Evolutionary conservation across 768 basidiomycete species (phyloP), one percentile per base, ranked within the genome.

Genomic region (Mycena pura): DNA sequence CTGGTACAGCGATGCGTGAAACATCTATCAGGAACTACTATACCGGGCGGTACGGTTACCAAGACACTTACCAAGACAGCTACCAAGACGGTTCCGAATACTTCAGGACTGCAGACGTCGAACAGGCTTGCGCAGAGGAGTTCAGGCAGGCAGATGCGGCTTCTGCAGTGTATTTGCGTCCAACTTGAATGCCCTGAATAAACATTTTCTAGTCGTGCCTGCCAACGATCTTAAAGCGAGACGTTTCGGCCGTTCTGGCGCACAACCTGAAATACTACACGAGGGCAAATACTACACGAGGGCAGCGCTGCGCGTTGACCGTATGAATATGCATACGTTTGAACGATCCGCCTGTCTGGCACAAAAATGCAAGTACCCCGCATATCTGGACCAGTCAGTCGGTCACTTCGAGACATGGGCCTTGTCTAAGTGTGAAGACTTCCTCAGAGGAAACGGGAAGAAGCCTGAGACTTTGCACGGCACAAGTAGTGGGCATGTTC

Each of bases 1-100:
- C n/a, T n/a, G 13, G 44, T 65, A 1, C 55, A 34, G 34, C 49
- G 27, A 27, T 45, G 19, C 64, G 60, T 39, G 60, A 62, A 47
- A 43, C 36, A 3, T 28, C 54, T 17, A 61, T 57, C 38, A 50
- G 46, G 47, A 56, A n/a, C 39, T 36, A 41, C 9, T 19, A 32
- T 17, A 9, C 43, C 10, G 2, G 29, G 31, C 24, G 32, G 6
- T 32, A 36, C 24, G 27, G 47, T 27, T 4, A 3, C 2, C 10
- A 21, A 5, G 14, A 27, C 28, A 5, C 5, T n/a, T 5, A 40
- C 22, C 56, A 46, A 3, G 25, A 59, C 11, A 21, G 24, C n/a
- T 29, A 13, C 29, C 28, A 32, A 13, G 36, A 29, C 25, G 40
- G 39, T 3, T 56, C 46, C 40, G 40, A 56, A 48, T 19, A 45